Conservation (phyloP, 2,329 filamentous ascomycete genomes). For the Colletotrichum plurivorum region DNA sequence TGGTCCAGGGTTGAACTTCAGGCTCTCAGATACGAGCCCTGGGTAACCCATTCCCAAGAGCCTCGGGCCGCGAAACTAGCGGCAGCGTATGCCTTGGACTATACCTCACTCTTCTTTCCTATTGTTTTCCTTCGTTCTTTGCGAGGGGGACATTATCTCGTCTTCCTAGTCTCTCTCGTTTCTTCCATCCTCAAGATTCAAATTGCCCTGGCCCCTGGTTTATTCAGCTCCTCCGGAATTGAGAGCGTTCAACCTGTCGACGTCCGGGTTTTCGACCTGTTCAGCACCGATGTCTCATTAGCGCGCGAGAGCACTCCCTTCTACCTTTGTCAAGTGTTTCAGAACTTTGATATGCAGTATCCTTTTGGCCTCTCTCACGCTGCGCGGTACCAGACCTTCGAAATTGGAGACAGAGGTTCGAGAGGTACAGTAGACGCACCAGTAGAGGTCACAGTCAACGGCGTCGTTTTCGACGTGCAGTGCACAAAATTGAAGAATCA, state of each 20-base stretch:
- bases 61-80: fast-evolving
- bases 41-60: background rate
- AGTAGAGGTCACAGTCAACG: background rate
- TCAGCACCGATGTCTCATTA: background rate
- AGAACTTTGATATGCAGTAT: constrained; percentile 7
- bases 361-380: background rate
- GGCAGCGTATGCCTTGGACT: background rate
- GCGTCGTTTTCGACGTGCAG: background rate
- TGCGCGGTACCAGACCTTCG: background rate
- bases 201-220: background rate
- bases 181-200: constrained; percentile 4
- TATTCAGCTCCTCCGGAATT: background rate
- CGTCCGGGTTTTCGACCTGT: background rate
- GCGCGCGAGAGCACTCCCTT: background rate
- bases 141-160: background rate
- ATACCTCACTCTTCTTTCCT: background rate
- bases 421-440: background rate
- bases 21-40: constrained; percentile 1
- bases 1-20: constrained; percentile 7
- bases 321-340: background rate
- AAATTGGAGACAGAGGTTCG: background rate
- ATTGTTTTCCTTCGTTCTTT: background rate
- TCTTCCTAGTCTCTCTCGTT: background rate
- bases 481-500: background rate
- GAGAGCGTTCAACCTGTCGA: background rate